These are phyloP conservation scores for Malania oleifera DNA, from an alignment of 164 flowering plant species.

Conservation along the genomic window DNA sequence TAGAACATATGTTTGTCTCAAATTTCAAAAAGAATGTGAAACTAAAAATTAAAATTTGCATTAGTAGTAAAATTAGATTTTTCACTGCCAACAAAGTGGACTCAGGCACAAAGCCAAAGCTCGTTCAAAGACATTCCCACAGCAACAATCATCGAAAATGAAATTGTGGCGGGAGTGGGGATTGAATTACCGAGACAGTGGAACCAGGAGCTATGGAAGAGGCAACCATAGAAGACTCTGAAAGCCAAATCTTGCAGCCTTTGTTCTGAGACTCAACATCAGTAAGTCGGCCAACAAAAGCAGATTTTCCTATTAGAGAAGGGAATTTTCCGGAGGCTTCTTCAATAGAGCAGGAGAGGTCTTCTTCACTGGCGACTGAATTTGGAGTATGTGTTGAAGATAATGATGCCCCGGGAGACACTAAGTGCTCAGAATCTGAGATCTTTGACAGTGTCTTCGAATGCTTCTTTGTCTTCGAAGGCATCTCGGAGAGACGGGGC, in stretches of 20 bases:
- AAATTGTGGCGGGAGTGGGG: too few relatives aligned
- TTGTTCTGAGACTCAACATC: conserved; percentile 26
- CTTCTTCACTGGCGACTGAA: conserved; percentile 27
- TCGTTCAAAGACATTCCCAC: too few relatives aligned
- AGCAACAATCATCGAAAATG: too few relatives aligned
- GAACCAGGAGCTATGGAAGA: conserved; percentile 52
- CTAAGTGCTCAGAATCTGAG: conserved; percentile 18
- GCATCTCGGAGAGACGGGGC: too few relatives aligned
- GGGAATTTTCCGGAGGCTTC: conserved; percentile 60
- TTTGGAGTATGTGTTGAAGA: conserved; percentile 8
- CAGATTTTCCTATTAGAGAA: conserved; percentile 44
- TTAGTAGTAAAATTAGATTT: too few relatives aligned
- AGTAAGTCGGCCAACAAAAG: conserved; percentile 40
- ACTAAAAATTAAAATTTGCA: too few relatives aligned
- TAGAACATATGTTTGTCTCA: too few relatives aligned
- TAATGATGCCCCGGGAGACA: conserved; percentile 24
- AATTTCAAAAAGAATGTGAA: too few relatives aligned
- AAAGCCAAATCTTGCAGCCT: conserved; percentile 64
- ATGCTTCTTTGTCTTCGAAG: conserved; percentile 42
- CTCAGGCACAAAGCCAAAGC: too few relatives aligned
- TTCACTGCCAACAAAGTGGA: too few relatives aligned
- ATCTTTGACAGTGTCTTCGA: conserved; percentile 32
- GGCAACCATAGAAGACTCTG: conserved; percentile 59
- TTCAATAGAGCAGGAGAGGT: conserved; percentile 25
- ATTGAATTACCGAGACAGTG: conserved; percentile 64